Percentiles rank a stretch among this genome's conserved stretches.
Conservation (phyloP, 129 eudicot genomes). For the Scalesia atractyloides region DNA sequence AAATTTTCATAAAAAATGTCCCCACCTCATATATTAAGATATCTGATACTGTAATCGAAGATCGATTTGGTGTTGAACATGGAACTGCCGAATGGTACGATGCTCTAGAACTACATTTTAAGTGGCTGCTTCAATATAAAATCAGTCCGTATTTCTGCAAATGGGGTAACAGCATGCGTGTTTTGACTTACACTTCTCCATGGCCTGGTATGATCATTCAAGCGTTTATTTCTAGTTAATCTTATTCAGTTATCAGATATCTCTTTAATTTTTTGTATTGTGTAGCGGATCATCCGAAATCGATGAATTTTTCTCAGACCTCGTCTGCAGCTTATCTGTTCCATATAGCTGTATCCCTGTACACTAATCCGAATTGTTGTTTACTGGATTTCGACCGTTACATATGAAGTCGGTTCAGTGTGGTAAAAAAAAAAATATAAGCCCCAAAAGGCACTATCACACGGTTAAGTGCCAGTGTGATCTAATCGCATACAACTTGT, state of each 20-base stretch:
- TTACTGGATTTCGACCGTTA: background rate
- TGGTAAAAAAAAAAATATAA: slow-evolving; percentile 2
- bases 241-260: slow-evolving; percentile 1
- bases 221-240: background rate
- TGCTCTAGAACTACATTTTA: slow-evolving; percentile 82
- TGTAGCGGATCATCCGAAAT: slow-evolving; percentile 94
- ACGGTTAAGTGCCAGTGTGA: no score
- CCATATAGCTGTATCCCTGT: slow-evolving; percentile 91
- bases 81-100: slow-evolving; percentile 88
- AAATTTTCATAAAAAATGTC: background rate
- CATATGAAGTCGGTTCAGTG: background rate
- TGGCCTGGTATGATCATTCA: slow-evolving; percentile 77
- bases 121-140: slow-evolving; percentile 89
- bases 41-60: slow-evolving; percentile 98
- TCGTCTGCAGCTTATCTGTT: slow-evolving; percentile 96
- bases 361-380: slow-evolving; percentile 19
- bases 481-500: background rate
- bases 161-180: slow-evolving; percentile 98
- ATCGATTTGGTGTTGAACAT: slow-evolving; percentile 91
- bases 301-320: slow-evolving; percentile 95
- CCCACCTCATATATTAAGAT: slow-evolving; percentile 58
- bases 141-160: slow-evolving; percentile 97
- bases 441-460: background rate
- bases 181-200: slow-evolving; percentile 91
- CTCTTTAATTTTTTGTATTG: background rate